Evolutionary conservation across 352 stramenopile species (phyloP), one percentile per base, ranked within the genome.

Genomic region (Salisapilia sapeloensis): DNA sequence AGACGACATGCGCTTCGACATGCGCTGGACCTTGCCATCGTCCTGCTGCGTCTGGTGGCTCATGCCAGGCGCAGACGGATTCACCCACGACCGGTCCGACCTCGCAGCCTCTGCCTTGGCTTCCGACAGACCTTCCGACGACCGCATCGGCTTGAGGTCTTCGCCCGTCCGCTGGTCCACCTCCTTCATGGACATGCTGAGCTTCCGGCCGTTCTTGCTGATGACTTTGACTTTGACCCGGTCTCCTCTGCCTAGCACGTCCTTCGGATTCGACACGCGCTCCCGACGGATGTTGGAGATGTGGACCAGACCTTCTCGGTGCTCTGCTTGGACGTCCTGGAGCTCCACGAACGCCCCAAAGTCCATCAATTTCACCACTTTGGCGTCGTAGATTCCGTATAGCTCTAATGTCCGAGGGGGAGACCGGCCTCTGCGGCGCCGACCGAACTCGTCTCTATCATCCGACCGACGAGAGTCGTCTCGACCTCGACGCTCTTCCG

Each of bases 291-390:
- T 41, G 46, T 98, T 94, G 10, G 74, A 83, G 4, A 97, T 76
- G 47, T 98, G 93, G 16, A 98, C 92, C 6, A 98, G 70, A 15
- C 93, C 93, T 59, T 97, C 90, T 17, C 67, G 63, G 14, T 76
- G 61, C 33, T 45, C 44, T 10, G 43, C 35, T 15, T 74, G 60
- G 2, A 67, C 53, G 16, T 55, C 43, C 14, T 85, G 56, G 17
- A 98, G 58, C 46, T 97, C 90, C 3, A 99, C 89, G 56, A 98
- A 96, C 15, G 93, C 75, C 6, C 95, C 95, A 79, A 97, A 98
- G 41, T 99, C 92, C 54, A 97, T 89, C 16, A 96, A 62, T 42
- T 96, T 97, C 38, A 63, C 70, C 12, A 99, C 86, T 6, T 56
- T 67, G 13, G 85, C 95, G 22, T 89, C 65, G 46, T 97, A 97